Evolutionary conservation across 2,329 filamentous ascomycete species (phyloP), one percentile per base, ranked within the genome.

Genomic region (Neopestalotiopsis sp.): DNA sequence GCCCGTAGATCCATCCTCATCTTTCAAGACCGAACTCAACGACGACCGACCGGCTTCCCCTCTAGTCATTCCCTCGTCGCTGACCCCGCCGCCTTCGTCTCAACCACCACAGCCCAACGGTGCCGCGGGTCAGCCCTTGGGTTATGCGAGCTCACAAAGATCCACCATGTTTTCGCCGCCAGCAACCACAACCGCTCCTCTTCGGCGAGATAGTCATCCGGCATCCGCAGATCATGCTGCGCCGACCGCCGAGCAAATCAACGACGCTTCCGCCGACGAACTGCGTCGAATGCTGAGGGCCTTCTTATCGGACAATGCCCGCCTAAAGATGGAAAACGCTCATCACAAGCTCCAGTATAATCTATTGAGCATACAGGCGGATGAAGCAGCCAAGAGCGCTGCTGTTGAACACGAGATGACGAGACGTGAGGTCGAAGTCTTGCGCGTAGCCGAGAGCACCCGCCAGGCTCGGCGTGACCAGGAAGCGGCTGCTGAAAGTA

Each of bases 261-360:
- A 83, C 30, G 83, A 86, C 61, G 88, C 87, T 0, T 82, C 87
- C 1, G 74, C 83, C 2, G 87, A 89, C 9, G 85, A 90, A 73
- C 83, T 91, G 40, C 85, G 87, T 14, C 79, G 79, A 67, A 87
- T 90, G 86, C 78, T 91, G 63, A 83, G 88, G 69, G 80, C 80
- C 3, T 85, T 84, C 71, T 80, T 90, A 57, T 84, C 83, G 28
- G 87, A 91, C 72, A 86, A 90, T 70, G 83, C 85, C 61, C 86
- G 84, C 74, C 81, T 91, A 63, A 93, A 96, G 76, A 95, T 94
- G 84, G 92, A 95, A 69, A 91, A 92, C 17, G 93, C 95, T 40
- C 95, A 98, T 79, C 92, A 96, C 83, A 97, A 96, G 81, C 84
- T 98, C 67, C 95, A 98, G 79, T 92, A 95, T 77, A 94, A 92